Evolutionary conservation across 2,329 filamentous ascomycete species (phyloP), one percentile per base, ranked within the genome.

Genomic region (Botryotinia convoluta): DNA sequence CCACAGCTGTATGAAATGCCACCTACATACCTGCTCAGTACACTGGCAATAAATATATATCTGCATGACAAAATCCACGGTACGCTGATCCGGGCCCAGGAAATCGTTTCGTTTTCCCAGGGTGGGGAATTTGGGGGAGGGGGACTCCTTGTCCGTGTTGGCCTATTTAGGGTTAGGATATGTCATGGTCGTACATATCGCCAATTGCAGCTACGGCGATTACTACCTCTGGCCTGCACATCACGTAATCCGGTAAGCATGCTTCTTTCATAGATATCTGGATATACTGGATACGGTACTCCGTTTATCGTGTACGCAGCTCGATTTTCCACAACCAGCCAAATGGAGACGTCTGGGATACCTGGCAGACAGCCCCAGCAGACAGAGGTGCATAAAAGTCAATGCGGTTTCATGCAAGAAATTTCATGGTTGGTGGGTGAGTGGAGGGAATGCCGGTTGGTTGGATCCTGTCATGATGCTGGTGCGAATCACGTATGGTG

Each of bases 71-170:
- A 5, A 4, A n/a, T 35, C 42, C 63, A 65, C 63, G 29, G 63
- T 65, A 65, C 22, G 32, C 5, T 8, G 63, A 65, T 65, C 63
- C 62, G 62, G 62, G 42, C 29, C 63, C 44, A 48, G 63, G 63
- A 37, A 48, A 48, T 65, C 44, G 63, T 65, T 65, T 65, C 32
- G 8, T 48, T 67, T 54, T 26, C 7, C 22, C n/a, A 26, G 59
- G 59, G 35, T 61, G 12, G 10, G 22, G 59, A 22, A 14, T 51
- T 29, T 4, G 22, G 20, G 6, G 51, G n/a, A 18, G n/a, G 51
- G n/a, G 51, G n/a, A 4, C 0, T 18, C 51, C 51, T 57, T 57
- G 51, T 57, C 12, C 48, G 48, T 10, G 2, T 3, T 3, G 48
- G 2, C 26, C 48, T 14, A 16, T n/a, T 16, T 6, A n/a, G 48